Evolutionary conservation across 23 red algal species (phyloP).

Genomic region (Gracilaria caudata): DNA sequence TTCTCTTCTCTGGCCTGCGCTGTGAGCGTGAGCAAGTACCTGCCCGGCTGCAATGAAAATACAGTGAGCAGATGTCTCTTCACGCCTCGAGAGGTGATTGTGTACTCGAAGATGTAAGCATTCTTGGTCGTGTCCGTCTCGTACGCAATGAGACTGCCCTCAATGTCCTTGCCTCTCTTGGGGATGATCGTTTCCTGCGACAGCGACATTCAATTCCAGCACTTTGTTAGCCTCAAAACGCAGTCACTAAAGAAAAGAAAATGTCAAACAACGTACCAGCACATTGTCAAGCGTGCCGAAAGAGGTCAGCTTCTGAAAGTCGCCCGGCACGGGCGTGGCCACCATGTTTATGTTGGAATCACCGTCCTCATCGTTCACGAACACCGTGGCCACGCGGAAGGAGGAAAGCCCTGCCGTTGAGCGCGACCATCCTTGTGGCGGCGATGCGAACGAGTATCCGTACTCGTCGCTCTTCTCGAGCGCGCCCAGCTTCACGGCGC

Average conservation of each 20-base stretch:
- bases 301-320: slow-evolving; percentile 63
- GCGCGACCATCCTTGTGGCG: slow-evolving; percentile 28
- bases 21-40: slow-evolving; percentile 55
- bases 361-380: slow-evolving; percentile 40
- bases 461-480: slow-evolving; percentile 20
- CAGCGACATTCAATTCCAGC: background rate
- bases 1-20: slow-evolving; percentile 70
- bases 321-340: slow-evolving; percentile 43
- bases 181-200: slow-evolving; percentile 51
- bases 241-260: background rate
- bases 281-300: slow-evolving; percentile 71
- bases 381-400: slow-evolving; percentile 52
- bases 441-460: slow-evolving; percentile 50
- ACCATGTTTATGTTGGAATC: slow-evolving; percentile 77
- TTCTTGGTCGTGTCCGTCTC: slow-evolving; percentile 20
- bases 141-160: slow-evolving; percentile 11
- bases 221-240: too few species aligned
- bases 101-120: slow-evolving; percentile 73
- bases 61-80: slow-evolving; percentile 74
- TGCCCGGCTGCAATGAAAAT: slow-evolving; percentile 70
- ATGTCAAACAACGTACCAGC: background rate
- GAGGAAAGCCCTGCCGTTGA: slow-evolving; percentile 43
- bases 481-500: background rate
- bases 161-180: slow-evolving; percentile 53
- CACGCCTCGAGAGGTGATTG: slow-evolving; percentile 30